Percentiles rank a stretch among this genome's conserved stretches.
These are phyloP conservation scores for Candida glucosophila DNA, from an alignment of 1,139 yeast species.

Conservation along the genomic window DNA sequence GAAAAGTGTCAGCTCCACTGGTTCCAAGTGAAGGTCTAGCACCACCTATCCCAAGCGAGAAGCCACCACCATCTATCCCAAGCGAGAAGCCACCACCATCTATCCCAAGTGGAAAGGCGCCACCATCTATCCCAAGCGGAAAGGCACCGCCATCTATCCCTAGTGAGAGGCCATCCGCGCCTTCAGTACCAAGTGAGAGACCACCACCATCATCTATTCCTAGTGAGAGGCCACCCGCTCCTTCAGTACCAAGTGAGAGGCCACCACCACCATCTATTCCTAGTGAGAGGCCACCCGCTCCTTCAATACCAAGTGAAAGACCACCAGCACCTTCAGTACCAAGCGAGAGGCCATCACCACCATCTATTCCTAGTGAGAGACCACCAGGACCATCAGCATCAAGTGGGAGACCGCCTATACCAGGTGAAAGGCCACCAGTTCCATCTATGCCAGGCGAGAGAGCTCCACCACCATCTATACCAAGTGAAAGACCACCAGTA, in stretches of 20 bases:
- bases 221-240: not conserved
- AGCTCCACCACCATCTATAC: constrained; percentile 6
- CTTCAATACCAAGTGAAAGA: too few relatives aligned
- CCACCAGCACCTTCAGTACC: too few relatives aligned
- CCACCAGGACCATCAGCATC: not conserved
- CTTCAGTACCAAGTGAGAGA: too few relatives aligned
- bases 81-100: too few relatives aligned
- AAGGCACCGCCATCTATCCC: not conserved
- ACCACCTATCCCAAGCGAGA: too few relatives aligned
- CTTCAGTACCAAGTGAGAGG: constrained; percentile 4
- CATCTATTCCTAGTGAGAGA: not conserved
- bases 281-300: constrained; percentile 6
- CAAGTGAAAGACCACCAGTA: constrained; percentile 6
- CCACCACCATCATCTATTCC: not conserved
- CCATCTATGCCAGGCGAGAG: constrained; percentile 4
- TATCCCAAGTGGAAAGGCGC: constrained; percentile 5
- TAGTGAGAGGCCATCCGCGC: not conserved
- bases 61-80: too few relatives aligned
- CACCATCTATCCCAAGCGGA: constrained; percentile 6
- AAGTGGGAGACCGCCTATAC: too few relatives aligned
- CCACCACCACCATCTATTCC: constrained; percentile 7
- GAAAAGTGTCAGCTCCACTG: too few relatives aligned
- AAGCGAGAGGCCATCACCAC: too few relatives aligned
- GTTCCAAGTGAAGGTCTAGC: too few relatives aligned
- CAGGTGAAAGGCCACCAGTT: not conserved